These are phyloP conservation scores for Purshia tridentata DNA, from an alignment of 306 rosid species.

Conservation along the genomic window DNA sequence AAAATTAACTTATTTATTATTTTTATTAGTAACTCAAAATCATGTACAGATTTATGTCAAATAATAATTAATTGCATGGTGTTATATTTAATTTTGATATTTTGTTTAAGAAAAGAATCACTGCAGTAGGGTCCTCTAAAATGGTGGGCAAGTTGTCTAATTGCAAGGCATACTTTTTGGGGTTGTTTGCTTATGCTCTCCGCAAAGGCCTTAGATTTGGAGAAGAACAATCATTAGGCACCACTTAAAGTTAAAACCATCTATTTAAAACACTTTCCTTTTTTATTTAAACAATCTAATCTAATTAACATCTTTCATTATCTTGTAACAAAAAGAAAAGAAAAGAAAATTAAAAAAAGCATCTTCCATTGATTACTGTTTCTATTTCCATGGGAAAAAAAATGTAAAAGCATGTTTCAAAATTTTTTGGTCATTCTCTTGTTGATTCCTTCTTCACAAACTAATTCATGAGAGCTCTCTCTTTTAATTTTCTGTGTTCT, in stretches of 20 bases:
- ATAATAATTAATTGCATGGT: too few relatives aligned
- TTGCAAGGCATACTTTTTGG: neutral
- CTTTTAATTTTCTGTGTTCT: too few relatives aligned
- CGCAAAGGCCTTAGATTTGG: neutral
- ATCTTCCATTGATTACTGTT: neutral
- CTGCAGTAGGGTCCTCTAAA: neutral
- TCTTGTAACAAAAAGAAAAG: neutral
- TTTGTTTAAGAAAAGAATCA: too few relatives aligned
- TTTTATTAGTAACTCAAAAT: too few relatives aligned
- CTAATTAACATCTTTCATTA: neutral
- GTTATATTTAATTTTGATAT: too few relatives aligned
- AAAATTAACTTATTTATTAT: too few relatives aligned
- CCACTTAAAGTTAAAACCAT: too few relatives aligned
- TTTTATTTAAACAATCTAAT: too few relatives aligned
- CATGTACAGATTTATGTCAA: too few relatives aligned
- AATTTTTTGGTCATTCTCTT: neutral
- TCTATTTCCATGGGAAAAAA: neutral
- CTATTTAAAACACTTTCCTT: neutral
- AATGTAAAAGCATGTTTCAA: neutral
- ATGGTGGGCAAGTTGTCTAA: conserved; percentile 8
- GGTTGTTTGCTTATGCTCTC: conserved; percentile 16
- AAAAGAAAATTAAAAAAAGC: neutral
- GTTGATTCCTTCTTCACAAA: neutral
- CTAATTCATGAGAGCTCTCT: neutral
- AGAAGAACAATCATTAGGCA: conserved; percentile 6